A percentile compares a stretch with the other conserved stretches of the same genome.
These are phyloP conservation scores for Zoysia matrella DNA, from an alignment of 202 grass and related monocot species.

Conservation along the genomic window DNA sequence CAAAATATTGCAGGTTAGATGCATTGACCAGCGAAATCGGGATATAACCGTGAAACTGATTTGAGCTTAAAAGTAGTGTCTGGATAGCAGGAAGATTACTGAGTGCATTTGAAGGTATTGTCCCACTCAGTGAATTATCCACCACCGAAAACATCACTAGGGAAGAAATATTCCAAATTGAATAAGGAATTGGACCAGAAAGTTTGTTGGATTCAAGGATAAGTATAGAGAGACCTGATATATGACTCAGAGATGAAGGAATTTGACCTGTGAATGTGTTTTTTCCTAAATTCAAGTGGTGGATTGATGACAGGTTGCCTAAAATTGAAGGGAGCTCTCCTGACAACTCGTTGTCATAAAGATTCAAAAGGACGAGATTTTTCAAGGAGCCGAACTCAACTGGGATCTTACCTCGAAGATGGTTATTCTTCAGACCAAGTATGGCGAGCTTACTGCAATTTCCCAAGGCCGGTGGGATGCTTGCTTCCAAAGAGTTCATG, in stretches of 20 bases:
- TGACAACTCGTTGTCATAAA: neutral
- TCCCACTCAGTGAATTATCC: neutral
- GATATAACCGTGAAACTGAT: slow-evolving; percentile 25
- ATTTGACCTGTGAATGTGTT: slow-evolving; percentile 9
- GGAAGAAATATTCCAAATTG: slow-evolving; percentile 36
- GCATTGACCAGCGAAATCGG: slow-evolving; percentile 31
- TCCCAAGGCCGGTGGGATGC: slow-evolving; percentile 25
- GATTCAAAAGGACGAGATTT: neutral
- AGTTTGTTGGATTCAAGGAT: neutral
- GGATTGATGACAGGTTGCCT: neutral
- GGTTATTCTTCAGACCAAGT: slow-evolving; percentile 10
- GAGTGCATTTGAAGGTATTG: slow-evolving; percentile 33
- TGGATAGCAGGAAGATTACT: slow-evolving; percentile 3
- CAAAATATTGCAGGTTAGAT: neutral
- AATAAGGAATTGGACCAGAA: slow-evolving; percentile 13
- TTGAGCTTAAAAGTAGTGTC: neutral
- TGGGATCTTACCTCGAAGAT: slow-evolving; percentile 35
- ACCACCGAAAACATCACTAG: neutral
- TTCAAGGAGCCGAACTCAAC: neutral
- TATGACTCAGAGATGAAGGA: neutral
- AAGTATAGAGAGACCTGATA: neutral
- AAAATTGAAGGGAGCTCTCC: neutral
- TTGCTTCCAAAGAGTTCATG: slow-evolving; percentile 14
- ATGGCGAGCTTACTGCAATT: slow-evolving; percentile 21
- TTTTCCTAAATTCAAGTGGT: neutral